Percentiles rank a stretch among this genome's conserved stretches.
Evolutionary conservation across 2,329 filamentous ascomycete genomes (phyloP).

Genomic region (Hypoxylon sp.): DNA sequence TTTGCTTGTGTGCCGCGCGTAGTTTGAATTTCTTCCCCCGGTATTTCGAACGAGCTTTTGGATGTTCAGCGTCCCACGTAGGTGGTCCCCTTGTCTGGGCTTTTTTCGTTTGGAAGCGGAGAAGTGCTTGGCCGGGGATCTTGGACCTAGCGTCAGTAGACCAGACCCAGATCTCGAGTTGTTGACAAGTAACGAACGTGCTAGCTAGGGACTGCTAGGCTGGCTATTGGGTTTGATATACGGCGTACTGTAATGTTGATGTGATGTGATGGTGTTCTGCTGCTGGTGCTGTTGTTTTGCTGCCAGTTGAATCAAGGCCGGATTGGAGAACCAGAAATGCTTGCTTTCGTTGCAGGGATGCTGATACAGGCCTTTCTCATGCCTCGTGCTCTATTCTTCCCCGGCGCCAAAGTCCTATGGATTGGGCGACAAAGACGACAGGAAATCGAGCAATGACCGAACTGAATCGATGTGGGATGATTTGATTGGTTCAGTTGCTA

Average conservation of each 20-base stretch:
- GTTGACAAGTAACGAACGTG: too few species aligned
- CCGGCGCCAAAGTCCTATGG: conserved; percentile 24
- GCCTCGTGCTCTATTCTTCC: conserved; percentile 5
- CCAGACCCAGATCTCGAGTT: conserved; percentile 14
- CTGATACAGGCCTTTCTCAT: conserved; percentile 23
- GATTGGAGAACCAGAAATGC: conserved; percentile 16
- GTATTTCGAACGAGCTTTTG: conserved; percentile 19
- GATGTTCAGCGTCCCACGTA: conserved; percentile 23
- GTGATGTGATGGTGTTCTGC: conserved; percentile 4
- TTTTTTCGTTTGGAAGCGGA: conserved; percentile 22
- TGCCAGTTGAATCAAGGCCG: conserved; percentile 14
- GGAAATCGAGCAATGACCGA: conserved; percentile 10
- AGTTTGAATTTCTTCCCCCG: conserved; percentile 20
- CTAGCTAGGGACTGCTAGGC: conserved; percentile 1
- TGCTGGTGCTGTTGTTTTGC: conserved; percentile 6
- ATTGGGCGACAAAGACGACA: conserved; percentile 24
- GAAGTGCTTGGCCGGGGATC: conserved; percentile 22
- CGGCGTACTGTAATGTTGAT: conserved; percentile 22
- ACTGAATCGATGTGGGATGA: conserved; percentile 17
- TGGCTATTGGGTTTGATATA: conserved; percentile 18
- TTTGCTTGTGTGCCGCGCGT: conserved; percentile 35
- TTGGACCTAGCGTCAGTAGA: conserved; percentile 1
- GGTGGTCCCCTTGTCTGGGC: background rate
- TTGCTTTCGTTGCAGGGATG: conserved; percentile 26
- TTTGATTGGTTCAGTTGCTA: conserved; percentile 22